phyloP scores from a whole-genome alignment of 441 rosid genomes.

The Eruca vesicaria region DNA sequence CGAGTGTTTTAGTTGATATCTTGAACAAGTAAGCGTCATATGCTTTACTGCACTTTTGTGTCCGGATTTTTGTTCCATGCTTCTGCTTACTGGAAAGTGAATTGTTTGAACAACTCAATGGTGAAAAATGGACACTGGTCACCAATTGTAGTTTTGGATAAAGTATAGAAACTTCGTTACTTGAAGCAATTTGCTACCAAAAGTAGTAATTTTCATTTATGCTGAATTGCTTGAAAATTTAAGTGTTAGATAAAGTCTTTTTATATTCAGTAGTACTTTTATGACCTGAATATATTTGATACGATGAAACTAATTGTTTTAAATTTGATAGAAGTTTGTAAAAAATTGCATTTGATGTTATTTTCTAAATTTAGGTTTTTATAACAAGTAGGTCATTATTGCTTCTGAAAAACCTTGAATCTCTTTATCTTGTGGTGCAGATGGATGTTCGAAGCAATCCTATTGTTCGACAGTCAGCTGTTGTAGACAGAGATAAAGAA shows the following conservation, averaged over 20 bases:
- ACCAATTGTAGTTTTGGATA: background rate
- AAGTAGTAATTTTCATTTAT: background rate
- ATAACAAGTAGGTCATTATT: background rate
- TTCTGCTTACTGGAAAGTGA: background rate
- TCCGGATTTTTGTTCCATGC: background rate
- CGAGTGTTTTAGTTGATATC: background rate
- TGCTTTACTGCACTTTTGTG: background rate
- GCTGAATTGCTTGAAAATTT: constrained; percentile 6
- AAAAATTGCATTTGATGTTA: background rate
- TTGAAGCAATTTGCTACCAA: constrained; percentile 3
- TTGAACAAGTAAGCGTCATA: background rate
- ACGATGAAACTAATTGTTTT: background rate
- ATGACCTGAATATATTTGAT: background rate
- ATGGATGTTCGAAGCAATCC: constrained; percentile 73
- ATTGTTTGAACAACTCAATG: constrained; percentile 12
- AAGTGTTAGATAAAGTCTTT: constrained; percentile 15
- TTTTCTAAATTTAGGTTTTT: background rate
- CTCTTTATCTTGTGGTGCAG: constrained; percentile 40
- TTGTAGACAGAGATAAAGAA: constrained; percentile 74
- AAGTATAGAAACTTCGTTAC: background rate
- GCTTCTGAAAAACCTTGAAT: background rate
- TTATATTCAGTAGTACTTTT: background rate
- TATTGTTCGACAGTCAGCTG: constrained; percentile 60
- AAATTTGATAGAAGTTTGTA: background rate
- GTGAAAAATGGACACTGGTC: background rate